Evolutionary conservation across 345 rosid genomes (phyloP).

Genomic region (Salix purpurea): DNA sequence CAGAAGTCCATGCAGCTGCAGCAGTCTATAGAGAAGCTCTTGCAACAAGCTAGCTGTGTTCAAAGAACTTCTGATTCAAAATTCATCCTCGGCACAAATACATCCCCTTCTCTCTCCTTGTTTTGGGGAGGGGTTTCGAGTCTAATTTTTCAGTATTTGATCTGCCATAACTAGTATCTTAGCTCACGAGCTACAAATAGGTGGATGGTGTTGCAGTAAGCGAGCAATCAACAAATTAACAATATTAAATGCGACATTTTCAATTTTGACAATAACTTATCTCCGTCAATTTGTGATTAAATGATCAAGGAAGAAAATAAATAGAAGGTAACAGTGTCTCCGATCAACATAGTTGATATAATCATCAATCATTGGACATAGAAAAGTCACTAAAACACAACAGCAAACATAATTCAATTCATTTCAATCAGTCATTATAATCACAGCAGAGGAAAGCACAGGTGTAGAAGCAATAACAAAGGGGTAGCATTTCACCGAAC

Average conservation of each 20-base stretch:
- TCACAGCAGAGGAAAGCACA: slow-evolving; percentile 8
- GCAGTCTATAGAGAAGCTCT: neutral
- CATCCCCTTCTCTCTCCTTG: neutral
- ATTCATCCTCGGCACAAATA: neutral
- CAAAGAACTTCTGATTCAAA: neutral
- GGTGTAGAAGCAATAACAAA: neutral
- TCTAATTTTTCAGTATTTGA: neutral
- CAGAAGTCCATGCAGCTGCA: neutral
- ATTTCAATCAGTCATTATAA: neutral
- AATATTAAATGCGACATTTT: neutral
- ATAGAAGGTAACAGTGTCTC: neutral
- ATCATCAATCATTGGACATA: neutral
- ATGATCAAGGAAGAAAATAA: too few relatives aligned
- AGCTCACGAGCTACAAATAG: neutral
- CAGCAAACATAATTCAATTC: neutral
- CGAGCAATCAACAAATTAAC: neutral
- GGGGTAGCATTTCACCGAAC: slow-evolving; percentile 4
- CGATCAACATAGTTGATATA: neutral
- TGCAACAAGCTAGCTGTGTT: neutral
- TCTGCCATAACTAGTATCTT: neutral
- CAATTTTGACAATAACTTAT: neutral
- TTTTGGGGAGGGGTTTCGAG: neutral
- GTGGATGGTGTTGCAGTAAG: neutral
- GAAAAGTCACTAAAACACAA: neutral
- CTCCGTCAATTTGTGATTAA: neutral